Percentiles rank a stretch among this genome's conserved stretches.
Evolutionary conservation across 768 basidiomycete species (phyloP).

Genomic region (Sporobolomyces phaffii): DNA sequence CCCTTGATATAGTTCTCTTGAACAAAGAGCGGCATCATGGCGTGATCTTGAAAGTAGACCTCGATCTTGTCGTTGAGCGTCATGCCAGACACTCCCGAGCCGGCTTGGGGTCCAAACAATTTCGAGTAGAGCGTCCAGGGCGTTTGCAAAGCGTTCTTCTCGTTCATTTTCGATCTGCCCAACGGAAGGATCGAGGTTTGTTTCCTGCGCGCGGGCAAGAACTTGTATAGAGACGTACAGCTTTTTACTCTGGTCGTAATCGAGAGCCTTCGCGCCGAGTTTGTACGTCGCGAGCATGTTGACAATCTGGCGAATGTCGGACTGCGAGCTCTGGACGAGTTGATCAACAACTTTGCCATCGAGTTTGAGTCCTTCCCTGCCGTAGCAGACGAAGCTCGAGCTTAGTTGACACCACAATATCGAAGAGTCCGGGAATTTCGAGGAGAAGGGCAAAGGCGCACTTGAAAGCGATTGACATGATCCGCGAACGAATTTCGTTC

Average conservation of each 20-base stretch:
- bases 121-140: conserved; percentile 89
- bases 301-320: conserved; percentile 92
- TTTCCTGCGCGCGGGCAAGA: no score
- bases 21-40: conserved; percentile 88
- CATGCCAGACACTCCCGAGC: conserved; percentile 71
- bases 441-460: conserved; percentile 50
- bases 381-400: no score
- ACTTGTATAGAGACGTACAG: no score
- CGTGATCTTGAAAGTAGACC: conserved; percentile 90
- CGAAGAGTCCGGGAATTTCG: no score
- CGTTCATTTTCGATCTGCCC: conserved; percentile 72
- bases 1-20: conserved; percentile 94
- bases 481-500: conserved; percentile 68
- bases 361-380: conserved; percentile 87
- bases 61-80: conserved; percentile 89
- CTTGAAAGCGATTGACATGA: conserved; percentile 85
- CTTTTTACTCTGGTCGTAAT: conserved; percentile 84
- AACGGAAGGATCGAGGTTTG: background rate
- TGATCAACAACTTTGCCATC: conserved; percentile 86
- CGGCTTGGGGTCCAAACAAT: conserved; percentile 83
- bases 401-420: no score
- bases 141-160: conserved; percentile 82
- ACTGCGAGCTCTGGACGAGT: conserved; percentile 77
- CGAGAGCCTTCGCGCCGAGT: conserved; percentile 68
- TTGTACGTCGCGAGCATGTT: conserved; percentile 99